Base-by-base conservation (phyloP, 1,284 basidiomycete genomes). In the Ustilago vetiveriae region DNA sequence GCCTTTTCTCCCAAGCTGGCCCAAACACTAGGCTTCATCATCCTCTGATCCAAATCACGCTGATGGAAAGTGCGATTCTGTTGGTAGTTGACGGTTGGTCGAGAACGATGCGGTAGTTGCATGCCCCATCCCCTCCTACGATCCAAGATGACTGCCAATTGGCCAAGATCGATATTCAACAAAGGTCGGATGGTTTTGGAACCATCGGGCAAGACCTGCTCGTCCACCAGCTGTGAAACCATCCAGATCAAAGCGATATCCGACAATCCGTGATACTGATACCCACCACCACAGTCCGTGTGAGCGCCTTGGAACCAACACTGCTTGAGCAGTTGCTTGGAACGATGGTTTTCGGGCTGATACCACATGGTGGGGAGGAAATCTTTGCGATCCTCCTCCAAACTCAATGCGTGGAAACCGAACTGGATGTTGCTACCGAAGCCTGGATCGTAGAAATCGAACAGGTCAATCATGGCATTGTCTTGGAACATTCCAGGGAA, bases 291-390 rank as follows among this genome's bases (percentile, higher is more conserved):
- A 6, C 69, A 59, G 51, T 81, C 78, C 6, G 74, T 67, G 36
- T 82, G 80, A 0, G 62, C 63, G 22, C 80, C 80, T 16, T 73
- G 52, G 54, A 82, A 81, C 80, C 80, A 82, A 7, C 52, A 50
- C 48, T 82, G 80, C 50, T 77, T 72, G 23, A 82, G 42, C 9
- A 57, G 50, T 54, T 82, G 80, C 4, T 65, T 66, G 22, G 42
- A 13, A 4, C 65, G 54, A n/a, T n/a, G n/a, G n/a, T n/a, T n/a
- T n/a, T n/a, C n/a, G 6, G 52, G 47, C n/a, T 73, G 63, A 27
- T 71, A 75, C 72, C 72, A 80, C 32, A 75, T 50, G 3, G 76
- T 80, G 2, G 74, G 72, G 7, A 66, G 27, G 38, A 79, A 81
- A 44, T 81, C 78, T 39, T 76, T 65, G 3, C 79, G 49, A 33